Base-by-base conservation (phyloP, 2,329 filamentous ascomycete genomes). In the Alternaria ethzedia region DNA sequence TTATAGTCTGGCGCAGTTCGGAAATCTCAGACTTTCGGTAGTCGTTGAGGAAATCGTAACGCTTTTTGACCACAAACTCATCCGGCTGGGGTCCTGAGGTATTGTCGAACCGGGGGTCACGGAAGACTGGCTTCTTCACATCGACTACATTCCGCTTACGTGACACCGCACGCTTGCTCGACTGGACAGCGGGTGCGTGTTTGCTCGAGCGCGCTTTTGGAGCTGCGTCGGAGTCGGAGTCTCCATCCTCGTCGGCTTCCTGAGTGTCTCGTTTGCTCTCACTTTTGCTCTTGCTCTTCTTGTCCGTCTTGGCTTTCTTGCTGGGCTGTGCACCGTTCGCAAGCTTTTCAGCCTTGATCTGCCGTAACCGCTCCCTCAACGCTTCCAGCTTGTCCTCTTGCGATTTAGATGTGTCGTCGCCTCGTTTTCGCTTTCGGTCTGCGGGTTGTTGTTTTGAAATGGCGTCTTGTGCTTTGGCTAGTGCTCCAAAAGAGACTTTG, bases 81-180 rank as follows among this genome's bases (percentile, higher is more conserved):
- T 92, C 88, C 21, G 76, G 73, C 15, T 84, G 78, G 15, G 79
- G 81, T 61, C 88, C 85, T 43, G 85, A 79, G 12, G 90, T 78
- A 1, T 90, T 86, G 66, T 96, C 93, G 82, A 99, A 99, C 54
- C 96, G 91, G 17, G 96, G 96, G 80, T 99, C 96, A 58, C 95
- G 90, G 45, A 83, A 79, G 43, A 70, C 70, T 2, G 86, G 82
- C 76, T 91, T 92, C 61, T 86, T 85, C 13, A 85, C 81, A 7
- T 78, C 85, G 56, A 97, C 83, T 17, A 96, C 90, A 60, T 90
- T 89, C 55, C 95, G 91, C 74, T 88, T 90, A 59, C 96, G 91
- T 2, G 91, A 90, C 23, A 99, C 96, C 54, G 92, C 91, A 52
- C 88, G 88, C 81, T 95, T 96, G 78, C 91, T 93, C 2, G 93